These are phyloP conservation scores for Pittosporum tobira DNA, from an alignment of 129 eudicot species.

Conservation along the genomic window DNA sequence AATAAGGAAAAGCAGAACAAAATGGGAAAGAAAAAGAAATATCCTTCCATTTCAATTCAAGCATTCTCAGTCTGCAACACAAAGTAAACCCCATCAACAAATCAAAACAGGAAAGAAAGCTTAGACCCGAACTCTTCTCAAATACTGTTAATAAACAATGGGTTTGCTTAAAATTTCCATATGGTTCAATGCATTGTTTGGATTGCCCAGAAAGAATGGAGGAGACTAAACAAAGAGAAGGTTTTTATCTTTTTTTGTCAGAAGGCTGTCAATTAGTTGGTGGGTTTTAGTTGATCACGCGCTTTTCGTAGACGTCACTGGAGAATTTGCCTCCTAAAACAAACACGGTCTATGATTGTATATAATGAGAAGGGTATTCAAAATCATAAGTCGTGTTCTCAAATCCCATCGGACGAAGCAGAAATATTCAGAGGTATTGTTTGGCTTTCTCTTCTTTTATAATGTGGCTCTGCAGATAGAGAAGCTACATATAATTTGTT, in stretches of 20 bases:
- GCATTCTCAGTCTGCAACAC: slow-evolving; percentile 45
- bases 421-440: slow-evolving; percentile 29
- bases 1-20: not conserved
- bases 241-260: not conserved
- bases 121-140: not conserved
- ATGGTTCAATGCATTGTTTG: not conserved
- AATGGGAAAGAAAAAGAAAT: not conserved
- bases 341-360: not conserved
- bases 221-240: not conserved
- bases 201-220: not conserved
- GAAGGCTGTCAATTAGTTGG: slow-evolving; percentile 16
- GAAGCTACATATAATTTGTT: too few species aligned
- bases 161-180: not conserved
- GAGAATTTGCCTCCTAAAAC: not conserved
- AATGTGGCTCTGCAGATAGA: too few species aligned
- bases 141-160: too few species aligned
- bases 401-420: slow-evolving; percentile 14
- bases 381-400: slow-evolving; percentile 19
- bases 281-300: slow-evolving; percentile 19
- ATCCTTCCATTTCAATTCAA: slow-evolving; percentile 46
- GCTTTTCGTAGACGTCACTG: slow-evolving; percentile 37
- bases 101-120: not conserved
- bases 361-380: slow-evolving; percentile 39
- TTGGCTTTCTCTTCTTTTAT: too few species aligned
- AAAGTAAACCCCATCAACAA: slow-evolving; percentile 32